Conservation (phyloP, 2,329 filamentous ascomycete species). For the Paracorniculantispora psalliotae region DNA sequence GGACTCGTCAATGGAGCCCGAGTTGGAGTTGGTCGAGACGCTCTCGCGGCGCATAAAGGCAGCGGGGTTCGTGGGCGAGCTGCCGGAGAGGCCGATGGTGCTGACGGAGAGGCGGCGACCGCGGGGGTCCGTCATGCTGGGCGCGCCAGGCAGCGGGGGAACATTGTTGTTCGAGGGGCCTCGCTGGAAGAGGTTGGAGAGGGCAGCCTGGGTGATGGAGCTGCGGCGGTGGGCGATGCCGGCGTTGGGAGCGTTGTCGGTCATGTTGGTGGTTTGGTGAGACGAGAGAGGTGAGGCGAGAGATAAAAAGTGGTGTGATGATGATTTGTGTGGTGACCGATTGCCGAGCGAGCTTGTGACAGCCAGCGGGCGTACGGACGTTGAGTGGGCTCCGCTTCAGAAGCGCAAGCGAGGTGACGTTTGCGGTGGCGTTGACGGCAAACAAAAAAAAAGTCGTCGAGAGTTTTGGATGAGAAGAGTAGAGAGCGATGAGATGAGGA, state of each 20-base stretch:
- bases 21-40: constrained; percentile 58
- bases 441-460: neutral
- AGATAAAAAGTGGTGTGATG: constrained; percentile 21
- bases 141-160: constrained; percentile 30
- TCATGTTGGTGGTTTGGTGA: constrained; percentile 23
- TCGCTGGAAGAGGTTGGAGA: constrained; percentile 55
- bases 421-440: neutral
- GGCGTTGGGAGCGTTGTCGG: constrained; percentile 30
- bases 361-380: neutral
- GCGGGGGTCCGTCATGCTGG: constrained; percentile 48
- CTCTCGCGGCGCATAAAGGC: constrained; percentile 59
- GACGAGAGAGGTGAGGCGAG: constrained; percentile 17
- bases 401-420: constrained; percentile 2
- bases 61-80: constrained; percentile 54
- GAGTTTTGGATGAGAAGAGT: neutral
- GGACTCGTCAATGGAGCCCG: constrained; percentile 63
- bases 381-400: constrained; percentile 3
- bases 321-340: neutral
- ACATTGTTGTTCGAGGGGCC: constrained; percentile 46
- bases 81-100: constrained; percentile 68
- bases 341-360: constrained; percentile 2
- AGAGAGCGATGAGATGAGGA: neutral
- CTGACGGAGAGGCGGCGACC: constrained; percentile 70
- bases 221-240: constrained; percentile 43
- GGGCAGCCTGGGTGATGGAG: constrained; percentile 52